phyloP scores from a whole-genome alignment of 768 basidiomycete species.

The Lactifluus piperatus region DNA sequence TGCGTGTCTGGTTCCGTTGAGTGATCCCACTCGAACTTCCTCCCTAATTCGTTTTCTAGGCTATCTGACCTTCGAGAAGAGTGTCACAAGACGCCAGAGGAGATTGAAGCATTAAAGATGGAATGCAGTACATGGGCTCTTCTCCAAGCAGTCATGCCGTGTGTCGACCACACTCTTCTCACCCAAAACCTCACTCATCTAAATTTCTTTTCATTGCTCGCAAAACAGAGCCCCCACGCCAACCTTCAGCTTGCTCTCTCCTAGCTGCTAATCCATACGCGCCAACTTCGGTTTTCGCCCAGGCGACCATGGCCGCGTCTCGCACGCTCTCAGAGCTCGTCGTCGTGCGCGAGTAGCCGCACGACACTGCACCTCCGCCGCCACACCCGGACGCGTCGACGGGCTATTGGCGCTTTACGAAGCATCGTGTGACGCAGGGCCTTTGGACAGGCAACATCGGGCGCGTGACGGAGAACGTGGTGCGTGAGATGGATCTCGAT shows the following conservation, averaged over 20 bases:
- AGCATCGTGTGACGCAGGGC: conserved; percentile 10
- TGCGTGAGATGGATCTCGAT: conserved; percentile 49
- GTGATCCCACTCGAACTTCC: background rate
- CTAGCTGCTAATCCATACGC: conserved; percentile 73
- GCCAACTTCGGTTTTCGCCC: conserved; percentile 65
- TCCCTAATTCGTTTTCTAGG: conserved; percentile 28
- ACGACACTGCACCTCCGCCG: conserved; percentile 49
- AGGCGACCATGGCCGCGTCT: conserved; percentile 60
- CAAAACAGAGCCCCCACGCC: conserved; percentile 45
- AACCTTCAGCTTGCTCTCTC: conserved; percentile 44
- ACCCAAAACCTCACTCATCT: background rate
- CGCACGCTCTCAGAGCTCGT: conserved; percentile 66
- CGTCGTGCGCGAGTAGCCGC: conserved; percentile 82
- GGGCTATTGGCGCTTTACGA: conserved; percentile 17
- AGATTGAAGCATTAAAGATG: conserved; percentile 54
- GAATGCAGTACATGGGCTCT: conserved; percentile 81
- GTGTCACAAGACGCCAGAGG: conserved; percentile 35
- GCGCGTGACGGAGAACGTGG: conserved; percentile 8
- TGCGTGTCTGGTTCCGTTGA: conserved; percentile 29
- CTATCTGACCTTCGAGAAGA: conserved; percentile 46
- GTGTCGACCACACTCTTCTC: conserved; percentile 27
- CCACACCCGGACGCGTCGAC: conserved; percentile 15
- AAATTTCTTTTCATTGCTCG: conserved; percentile 40
- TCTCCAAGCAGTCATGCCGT: conserved; percentile 71
- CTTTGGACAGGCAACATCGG: conserved; percentile 32